A percentile compares a stretch with the other conserved stretches of the same genome.
These are phyloP conservation scores for Eurotiales sp. DNA, from an alignment of 2,329 filamentous ascomycete genomes.

Conservation along the genomic window DNA sequence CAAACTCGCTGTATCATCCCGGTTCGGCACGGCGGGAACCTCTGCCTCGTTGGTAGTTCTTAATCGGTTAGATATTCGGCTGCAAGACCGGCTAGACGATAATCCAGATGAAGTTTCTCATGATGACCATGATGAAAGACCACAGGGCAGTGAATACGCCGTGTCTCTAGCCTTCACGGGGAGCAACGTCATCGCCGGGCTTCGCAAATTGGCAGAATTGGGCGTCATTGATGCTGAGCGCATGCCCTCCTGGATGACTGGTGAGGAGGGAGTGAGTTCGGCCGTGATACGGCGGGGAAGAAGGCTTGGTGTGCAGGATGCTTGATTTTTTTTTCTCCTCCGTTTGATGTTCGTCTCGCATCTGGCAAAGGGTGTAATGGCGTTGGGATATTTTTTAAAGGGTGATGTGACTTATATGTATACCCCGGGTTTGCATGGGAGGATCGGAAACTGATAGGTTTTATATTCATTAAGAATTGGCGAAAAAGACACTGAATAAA, in stretches of 20 bases:
- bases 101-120: slow-evolving; percentile 13
- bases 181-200: slow-evolving; percentile 73
- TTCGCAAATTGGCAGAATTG: slow-evolving; percentile 71
- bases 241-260: slow-evolving; percentile 90
- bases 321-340: background rate
- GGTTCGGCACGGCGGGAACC: slow-evolving; percentile 63
- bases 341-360: too few species aligned
- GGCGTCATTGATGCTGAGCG: slow-evolving; percentile 67
- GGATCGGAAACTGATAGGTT: too few species aligned
- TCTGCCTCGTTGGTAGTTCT: slow-evolving; percentile 30
- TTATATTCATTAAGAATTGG: too few species aligned
- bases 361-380: background rate
- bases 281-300: slow-evolving; percentile 63
- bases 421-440: too few species aligned
- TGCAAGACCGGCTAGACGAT: slow-evolving; percentile 38
- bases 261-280: slow-evolving; percentile 74
- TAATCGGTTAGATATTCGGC: slow-evolving; percentile 48
- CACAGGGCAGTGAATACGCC: slow-evolving; percentile 19
- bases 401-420: background rate
- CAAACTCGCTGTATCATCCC: slow-evolving; percentile 59
- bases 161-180: slow-evolving; percentile 65
- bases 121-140: slow-evolving; percentile 10
- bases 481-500: too few species aligned
- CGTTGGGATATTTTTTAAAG: background rate
- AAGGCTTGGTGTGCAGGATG: slow-evolving; percentile 10